phyloP scores from a whole-genome alignment of 495 filamentous ascomycete species.

The Baudoinia panamericana region DNA sequence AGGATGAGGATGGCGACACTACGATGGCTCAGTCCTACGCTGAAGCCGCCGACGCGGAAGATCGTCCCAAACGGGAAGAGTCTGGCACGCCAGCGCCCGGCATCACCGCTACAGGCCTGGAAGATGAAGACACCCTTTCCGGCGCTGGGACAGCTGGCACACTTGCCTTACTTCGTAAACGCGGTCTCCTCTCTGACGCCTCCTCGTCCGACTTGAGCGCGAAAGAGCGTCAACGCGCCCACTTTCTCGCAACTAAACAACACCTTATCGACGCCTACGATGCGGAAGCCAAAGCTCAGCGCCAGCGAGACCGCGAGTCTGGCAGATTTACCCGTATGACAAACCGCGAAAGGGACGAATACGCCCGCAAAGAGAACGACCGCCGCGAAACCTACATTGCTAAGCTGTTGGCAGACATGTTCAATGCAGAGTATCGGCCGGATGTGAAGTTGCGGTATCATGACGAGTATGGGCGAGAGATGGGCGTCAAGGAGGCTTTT shows the following conservation, averaged over 20 bases:
- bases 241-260: conserved; percentile 70
- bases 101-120: conserved; percentile 60
- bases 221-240: conserved; percentile 57
- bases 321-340: conserved; percentile 79
- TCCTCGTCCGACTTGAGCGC: conserved; percentile 48
- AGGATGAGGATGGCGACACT: conserved; percentile 48
- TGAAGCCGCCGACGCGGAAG: conserved; percentile 44
- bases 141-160: conserved; percentile 68
- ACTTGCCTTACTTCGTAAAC: conserved; percentile 65
- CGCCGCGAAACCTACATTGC: conserved; percentile 70
- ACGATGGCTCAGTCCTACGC: conserved; percentile 46
- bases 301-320: conserved; percentile 71
- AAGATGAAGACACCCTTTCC: conserved; percentile 62
- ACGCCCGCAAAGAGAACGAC: conserved; percentile 74
- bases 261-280: conserved; percentile 63
- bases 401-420: conserved; percentile 67
- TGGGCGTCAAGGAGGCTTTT: conserved; percentile 93
- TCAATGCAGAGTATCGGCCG: conserved; percentile 76
- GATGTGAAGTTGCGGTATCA: conserved; percentile 80
- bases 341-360: conserved; percentile 78
- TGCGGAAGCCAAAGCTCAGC: conserved; percentile 61
- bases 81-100: conserved; percentile 29
- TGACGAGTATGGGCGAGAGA: conserved; percentile 69
- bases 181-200: conserved; percentile 58
- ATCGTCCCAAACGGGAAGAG: conserved; percentile 39